Base-by-base conservation (phyloP, 306 rosid genomes). In the Myrica gale region DNA sequence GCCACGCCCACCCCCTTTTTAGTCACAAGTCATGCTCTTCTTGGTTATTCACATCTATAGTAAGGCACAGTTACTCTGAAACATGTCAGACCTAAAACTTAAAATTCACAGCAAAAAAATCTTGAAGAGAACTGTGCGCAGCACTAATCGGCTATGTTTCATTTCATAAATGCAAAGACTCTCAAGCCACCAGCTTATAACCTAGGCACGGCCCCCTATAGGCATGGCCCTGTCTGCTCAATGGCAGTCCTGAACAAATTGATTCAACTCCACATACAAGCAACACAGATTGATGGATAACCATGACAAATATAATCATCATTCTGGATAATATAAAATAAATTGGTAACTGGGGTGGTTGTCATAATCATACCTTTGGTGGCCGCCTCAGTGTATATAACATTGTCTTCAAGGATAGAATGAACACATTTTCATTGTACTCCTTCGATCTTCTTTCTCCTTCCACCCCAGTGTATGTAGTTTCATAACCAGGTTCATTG, bases 371-470 rank as follows among this genome's bases (percentile, higher is more conserved):
- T 78, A 91, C 97, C 92, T 85, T 85, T 46, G 97, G 97, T 16
- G 97, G 91, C 63, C 81, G 85, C 71, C 89, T 88, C 79, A 91
- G 20, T 20, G 90, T 89, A 76, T 86, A 89, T 84, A 89, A 80
- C 94, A 91, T 89, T 20, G 94, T 91, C 91, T 81, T 89, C 79
- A 92, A 81, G 51, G 95, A 89, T 43, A 87, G 71, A 77, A 87
- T 56, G 81, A 89, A 89, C 41, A 74, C 81, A 37, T 51, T 82
- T 50, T 92, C 96, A 74, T 84, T 92, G 87, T 92, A 89, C 54
- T 81, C 88, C 78, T 74, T 84, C 51, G 97, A 89, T 76, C 78
- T 72, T 72, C 15, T 83, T 77, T 88, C 82, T 81, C 97, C 97
- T 8, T 76, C 85, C 1, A 0, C 19, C 57, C 85, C 87, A 61